phyloP scores from a whole-genome alignment of 2,329 filamentous ascomycete genomes.

The Monilinia vaccinii-corymbosi region DNA sequence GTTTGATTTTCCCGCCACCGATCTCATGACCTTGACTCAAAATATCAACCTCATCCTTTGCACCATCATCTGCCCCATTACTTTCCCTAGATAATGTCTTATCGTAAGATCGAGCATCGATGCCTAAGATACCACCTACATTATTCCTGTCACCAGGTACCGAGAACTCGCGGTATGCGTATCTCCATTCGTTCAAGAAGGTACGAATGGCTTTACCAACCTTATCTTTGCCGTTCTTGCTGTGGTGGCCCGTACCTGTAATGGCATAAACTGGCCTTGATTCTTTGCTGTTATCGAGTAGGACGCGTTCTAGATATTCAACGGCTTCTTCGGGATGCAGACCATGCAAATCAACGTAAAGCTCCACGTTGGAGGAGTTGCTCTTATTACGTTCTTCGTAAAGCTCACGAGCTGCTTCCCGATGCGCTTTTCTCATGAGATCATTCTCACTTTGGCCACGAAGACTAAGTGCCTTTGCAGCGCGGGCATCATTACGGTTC shows the following conservation, averaged over 20 bases:
- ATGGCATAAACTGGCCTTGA: conserved; percentile 83
- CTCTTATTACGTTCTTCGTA: conserved; percentile 90
- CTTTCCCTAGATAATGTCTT: conserved; percentile 46
- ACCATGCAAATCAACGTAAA: conserved; percentile 95
- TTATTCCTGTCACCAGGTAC: conserved; percentile 84
- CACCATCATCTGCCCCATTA: conserved; percentile 17
- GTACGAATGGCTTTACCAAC: conserved; percentile 86
- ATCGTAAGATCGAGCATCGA: conserved; percentile 60
- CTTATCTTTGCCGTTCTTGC: conserved; percentile 98
- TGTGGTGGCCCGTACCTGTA: conserved; percentile 93
- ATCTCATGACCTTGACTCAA: conserved; percentile 59
- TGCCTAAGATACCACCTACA: conserved; percentile 67
- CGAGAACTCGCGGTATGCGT: conserved; percentile 91
- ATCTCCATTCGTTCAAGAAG: conserved; percentile 92
- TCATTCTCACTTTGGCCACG: conserved; percentile 96
- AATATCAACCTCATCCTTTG: conserved; percentile 41
- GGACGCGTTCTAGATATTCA: conserved; percentile 80
- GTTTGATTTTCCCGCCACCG: conserved; percentile 51
- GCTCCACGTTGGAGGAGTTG: conserved; percentile 49
- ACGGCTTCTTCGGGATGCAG: conserved; percentile 97
- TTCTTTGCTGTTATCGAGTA: conserved; percentile 70
- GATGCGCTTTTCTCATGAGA: conserved; percentile 92
- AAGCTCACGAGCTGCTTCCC: conserved; percentile 81
- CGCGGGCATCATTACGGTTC: conserved; percentile 95
- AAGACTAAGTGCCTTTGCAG: conserved; percentile 88